Conservation (phyloP, 345 rosid species). For the Hypericum androsaemum region DNA sequence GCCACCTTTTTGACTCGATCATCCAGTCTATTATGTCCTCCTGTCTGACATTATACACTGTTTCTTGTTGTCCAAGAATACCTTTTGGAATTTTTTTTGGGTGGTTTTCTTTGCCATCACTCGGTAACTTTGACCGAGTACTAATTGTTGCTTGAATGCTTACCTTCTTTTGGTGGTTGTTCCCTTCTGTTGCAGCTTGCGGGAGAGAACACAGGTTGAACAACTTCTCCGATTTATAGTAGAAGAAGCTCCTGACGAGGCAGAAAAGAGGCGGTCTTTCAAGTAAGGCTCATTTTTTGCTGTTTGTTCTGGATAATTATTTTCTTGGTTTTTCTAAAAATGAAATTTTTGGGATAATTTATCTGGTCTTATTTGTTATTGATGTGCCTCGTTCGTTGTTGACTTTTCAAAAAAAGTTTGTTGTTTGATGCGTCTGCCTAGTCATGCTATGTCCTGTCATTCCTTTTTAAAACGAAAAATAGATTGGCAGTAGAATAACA, state of each 20-base stretch:
- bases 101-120: no score
- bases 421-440: neutral
- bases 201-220: constrained; percentile 70
- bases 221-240: constrained; percentile 68
- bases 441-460: constrained; percentile 1
- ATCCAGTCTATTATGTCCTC: no score
- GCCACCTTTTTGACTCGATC: no score
- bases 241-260: constrained; percentile 65
- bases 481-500: no score
- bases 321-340: constrained; percentile 1
- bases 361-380: constrained; percentile 6
- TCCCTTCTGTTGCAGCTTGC: constrained; percentile 44
- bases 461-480: neutral
- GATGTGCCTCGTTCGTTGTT: neutral
- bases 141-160: neutral
- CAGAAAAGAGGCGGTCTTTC: constrained; percentile 56
- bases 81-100: no score
- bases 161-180: constrained; percentile 8
- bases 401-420: neutral
- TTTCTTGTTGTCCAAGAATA: no score
- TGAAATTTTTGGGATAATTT: constrained; percentile 3
- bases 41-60: no score
- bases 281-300: constrained; percentile 34
- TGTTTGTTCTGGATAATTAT: no score
- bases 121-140: no score